Evolutionary conservation across 768 basidiomycete species (phyloP), one percentile per base, ranked within the genome.

Genomic region (Clathrus columnatus): DNA sequence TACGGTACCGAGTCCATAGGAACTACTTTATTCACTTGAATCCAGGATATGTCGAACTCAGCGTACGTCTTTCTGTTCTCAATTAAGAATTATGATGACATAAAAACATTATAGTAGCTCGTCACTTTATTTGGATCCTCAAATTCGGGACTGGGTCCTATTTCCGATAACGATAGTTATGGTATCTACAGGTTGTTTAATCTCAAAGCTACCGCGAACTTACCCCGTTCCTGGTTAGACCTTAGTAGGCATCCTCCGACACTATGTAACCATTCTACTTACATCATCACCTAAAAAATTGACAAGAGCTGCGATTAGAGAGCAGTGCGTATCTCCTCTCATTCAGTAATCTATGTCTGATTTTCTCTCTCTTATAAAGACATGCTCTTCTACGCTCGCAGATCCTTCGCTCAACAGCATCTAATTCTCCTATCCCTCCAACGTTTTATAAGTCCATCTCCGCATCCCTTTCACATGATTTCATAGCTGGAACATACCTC

Each of bases 101-200:
- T 53, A 14, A 16, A 29, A 28, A 45, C n/a, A 41, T 27, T 11
- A 57, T 46, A 20, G 18, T 60, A 76, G 75, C 61, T 67, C 70
- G 26, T 78, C 81, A 20, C 67, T 85, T 26, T 85, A 92, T 70
- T 83, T 97, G 48, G 93, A 97, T 73, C 94, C 93, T 43, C 90
- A 93, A 71, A 97, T 97, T 68, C 83, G 93, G 62, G 91, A 88
- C 66, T 90, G 86, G 87, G 84, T 97, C 44, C 72, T 97, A 57
- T 92, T 97, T 72, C 94, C 94, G 51, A 96, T 97, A 71, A 97
- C 93, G 50, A 75, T 96, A 59, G 92, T 97, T 67, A 96, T 96
- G 93, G 94, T 91, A 60, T 63, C 81, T 58, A 51, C 53, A 27
- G 8, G 18, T 23, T 23, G 16, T 8, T 29, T 54, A n/a, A 20